Base-by-base conservation (phyloP, 768 basidiomycete genomes). In the Fomitopsis serialis region DNA sequence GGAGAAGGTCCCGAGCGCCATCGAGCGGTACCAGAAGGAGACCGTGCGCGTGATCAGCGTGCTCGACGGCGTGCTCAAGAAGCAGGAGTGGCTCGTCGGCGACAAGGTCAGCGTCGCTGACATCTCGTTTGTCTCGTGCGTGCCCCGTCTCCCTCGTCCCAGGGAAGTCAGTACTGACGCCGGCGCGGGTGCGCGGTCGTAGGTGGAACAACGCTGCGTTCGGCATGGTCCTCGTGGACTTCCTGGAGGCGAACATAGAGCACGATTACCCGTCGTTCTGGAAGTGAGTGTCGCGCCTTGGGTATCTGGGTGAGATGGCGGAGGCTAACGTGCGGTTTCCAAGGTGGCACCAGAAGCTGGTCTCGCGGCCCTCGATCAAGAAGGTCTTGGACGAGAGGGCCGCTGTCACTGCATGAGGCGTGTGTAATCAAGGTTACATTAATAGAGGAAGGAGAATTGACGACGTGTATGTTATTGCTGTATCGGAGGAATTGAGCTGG, bases 11-110 rank as follows among this genome's bases (percentile, higher is more conserved):
- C 66, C 61, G n/a, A 57, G 54, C 54, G 66, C 65, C 35, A 50
- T 65, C 36, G 62, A 65, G 54, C 61, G 67, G 19, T 68, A 68
- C 63, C 52, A 58, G 42, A 62, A 64, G 36, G 67, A 68, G 63
- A 58, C 58, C 11, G 32, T 42, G 21, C 63, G 67, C 9, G 65
- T 68, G 9, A 45, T 61, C 47, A 17, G 54, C 29, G 67, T 68
- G 10, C 63, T 68, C 48, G 62, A 67, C 22, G 36, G 51, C 24
- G 65, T 67, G 22, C 60, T 68, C 24, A 53, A 56, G n/a, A 67
- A 67, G 52, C 59, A 61, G 43, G 61, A 59, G 45, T 68, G 60
- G 58, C 63, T 63, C 34, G 64, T 66, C 36, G 63, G 63, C 23
- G 61, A 54, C 24, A 65, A 65, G 61, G 23, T 48, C 13, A 64